phyloP scores from a whole-genome alignment of 331 rosid species.

The Quercus phellos region DNA sequence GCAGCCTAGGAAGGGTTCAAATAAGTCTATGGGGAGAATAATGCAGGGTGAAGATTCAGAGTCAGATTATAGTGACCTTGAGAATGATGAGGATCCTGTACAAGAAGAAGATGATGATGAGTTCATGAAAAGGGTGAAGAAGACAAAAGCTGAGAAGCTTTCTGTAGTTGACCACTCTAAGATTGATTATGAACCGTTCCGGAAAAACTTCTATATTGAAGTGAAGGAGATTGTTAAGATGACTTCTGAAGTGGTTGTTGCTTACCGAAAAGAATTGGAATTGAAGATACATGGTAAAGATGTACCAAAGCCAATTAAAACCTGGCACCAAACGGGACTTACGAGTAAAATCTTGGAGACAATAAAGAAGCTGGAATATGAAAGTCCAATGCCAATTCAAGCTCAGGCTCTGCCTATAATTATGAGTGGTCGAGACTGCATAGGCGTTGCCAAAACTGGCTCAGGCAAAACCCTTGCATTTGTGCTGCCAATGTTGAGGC shows the following conservation, averaged over 20 bases:
- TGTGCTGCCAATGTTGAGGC: slow-evolving; percentile 95
- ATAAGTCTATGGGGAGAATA: slow-evolving; percentile 75
- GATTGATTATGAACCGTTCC: slow-evolving; percentile 70
- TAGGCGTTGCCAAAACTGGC: slow-evolving; percentile 89
- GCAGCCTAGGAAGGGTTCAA: slow-evolving; percentile 45
- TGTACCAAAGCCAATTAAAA: slow-evolving; percentile 87
- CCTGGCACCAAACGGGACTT: slow-evolving; percentile 95
- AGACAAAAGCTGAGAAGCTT: slow-evolving; percentile 92
- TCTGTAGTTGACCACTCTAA: slow-evolving; percentile 90
- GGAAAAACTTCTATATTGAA: slow-evolving; percentile 72
- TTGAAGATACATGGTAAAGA: slow-evolving; percentile 93
- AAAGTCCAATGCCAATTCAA: slow-evolving; percentile 90
- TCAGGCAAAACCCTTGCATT: slow-evolving; percentile 96
- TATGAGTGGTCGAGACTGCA: slow-evolving; percentile 94
- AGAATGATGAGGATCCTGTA: slow-evolving; percentile 48
- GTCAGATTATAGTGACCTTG: slow-evolving; percentile 71
- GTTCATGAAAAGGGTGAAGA: slow-evolving; percentile 94
- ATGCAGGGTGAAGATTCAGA: slow-evolving; percentile 95
- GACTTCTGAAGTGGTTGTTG: slow-evolving; percentile 61
- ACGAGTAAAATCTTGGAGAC: slow-evolving; percentile 78
- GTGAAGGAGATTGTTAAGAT: slow-evolving; percentile 68
- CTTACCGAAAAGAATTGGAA: slow-evolving; percentile 73
- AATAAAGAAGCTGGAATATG: slow-evolving; percentile 64
- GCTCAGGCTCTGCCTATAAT: slow-evolving; percentile 83
- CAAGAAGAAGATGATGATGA: slow-evolving; percentile 94